Conservation (phyloP, 2,329 filamentous ascomycete species). For the Camillea tinctor region DNA sequence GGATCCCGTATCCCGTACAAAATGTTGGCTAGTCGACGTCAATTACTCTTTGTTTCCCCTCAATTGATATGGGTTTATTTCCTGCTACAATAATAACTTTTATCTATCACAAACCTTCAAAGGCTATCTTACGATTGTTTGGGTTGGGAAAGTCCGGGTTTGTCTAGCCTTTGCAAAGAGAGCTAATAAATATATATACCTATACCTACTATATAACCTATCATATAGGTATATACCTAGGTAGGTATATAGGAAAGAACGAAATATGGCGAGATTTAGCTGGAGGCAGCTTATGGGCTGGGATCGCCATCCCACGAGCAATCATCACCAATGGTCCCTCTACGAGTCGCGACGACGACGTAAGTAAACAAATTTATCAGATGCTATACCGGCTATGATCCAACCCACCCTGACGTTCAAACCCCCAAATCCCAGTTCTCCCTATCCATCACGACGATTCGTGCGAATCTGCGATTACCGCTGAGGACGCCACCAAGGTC, state of each 20-base stretch:
- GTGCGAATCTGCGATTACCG: conserved; percentile 66
- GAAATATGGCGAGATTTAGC: conserved; percentile 29
- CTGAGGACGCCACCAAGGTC: conserved; percentile 82
- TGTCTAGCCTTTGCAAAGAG: no score
- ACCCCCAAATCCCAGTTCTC: no score
- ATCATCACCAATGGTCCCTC: conserved; percentile 37
- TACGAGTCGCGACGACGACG: conserved; percentile 45
- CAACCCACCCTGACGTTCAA: no score
- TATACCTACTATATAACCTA: no score
- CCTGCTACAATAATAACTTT: not conserved
- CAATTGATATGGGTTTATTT: not conserved
- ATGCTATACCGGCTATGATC: no score
- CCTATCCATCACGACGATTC: conserved; percentile 59
- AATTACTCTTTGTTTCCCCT: not conserved
- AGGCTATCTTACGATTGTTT: no score
- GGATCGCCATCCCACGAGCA: conserved; percentile 33
- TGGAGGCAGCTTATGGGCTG: conserved; percentile 36
- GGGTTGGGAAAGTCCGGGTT: no score
- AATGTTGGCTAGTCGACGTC: not conserved
- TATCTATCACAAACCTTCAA: not conserved
- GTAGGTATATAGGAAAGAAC: no score
- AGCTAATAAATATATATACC: no score
- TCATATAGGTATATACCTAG: no score
- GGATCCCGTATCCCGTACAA: not conserved
- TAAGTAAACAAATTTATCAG: conserved; percentile 29